Conservation (phyloP, 371 early-diverging fungal species). For the Apophysomyces trapeziformis region DNA sequence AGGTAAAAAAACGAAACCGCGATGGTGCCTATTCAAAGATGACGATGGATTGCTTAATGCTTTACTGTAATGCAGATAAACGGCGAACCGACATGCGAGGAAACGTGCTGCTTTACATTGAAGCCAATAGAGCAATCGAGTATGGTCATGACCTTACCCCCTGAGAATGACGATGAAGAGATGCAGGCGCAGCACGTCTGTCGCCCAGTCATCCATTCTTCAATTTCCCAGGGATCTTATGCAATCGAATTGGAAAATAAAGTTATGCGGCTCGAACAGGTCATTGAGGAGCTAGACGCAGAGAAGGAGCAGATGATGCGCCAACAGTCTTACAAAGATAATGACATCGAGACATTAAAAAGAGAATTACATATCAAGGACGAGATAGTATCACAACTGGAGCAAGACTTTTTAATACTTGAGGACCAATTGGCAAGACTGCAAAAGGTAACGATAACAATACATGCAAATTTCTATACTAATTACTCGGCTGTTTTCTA, state of each 20-base stretch:
- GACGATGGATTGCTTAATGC: too few species aligned
- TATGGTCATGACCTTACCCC: conserved; percentile 54
- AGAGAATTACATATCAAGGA: conserved; percentile 54
- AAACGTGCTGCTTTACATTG: conserved; percentile 53
- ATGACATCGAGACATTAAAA: conserved; percentile 51
- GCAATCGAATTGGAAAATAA: conserved; percentile 51
- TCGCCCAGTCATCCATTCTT: conserved; percentile 52
- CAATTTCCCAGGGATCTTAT: conserved; percentile 50
- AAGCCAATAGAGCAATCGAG: conserved; percentile 51
- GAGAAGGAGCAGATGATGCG: conserved; percentile 43
- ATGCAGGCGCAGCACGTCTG: conserved; percentile 58
- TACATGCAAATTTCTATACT: too few species aligned
- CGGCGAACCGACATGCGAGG: conserved; percentile 50
- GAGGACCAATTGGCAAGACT: conserved; percentile 50
- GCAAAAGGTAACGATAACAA: conserved; percentile 40
- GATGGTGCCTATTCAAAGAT: too few species aligned
- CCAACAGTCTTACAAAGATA: conserved; percentile 45
- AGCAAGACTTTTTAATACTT: conserved; percentile 50
- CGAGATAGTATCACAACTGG: conserved; percentile 54
- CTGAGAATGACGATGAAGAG: conserved; percentile 31
- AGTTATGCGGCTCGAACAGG: conserved; percentile 38
- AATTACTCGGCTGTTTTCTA: background rate
- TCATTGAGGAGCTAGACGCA: conserved; percentile 45
- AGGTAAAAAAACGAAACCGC: conserved; percentile 25
- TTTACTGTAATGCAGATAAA: conserved; percentile 31